Conservation (phyloP, 1,139 yeast genomes). For the Scheffersomyces segobiensis region DNA sequence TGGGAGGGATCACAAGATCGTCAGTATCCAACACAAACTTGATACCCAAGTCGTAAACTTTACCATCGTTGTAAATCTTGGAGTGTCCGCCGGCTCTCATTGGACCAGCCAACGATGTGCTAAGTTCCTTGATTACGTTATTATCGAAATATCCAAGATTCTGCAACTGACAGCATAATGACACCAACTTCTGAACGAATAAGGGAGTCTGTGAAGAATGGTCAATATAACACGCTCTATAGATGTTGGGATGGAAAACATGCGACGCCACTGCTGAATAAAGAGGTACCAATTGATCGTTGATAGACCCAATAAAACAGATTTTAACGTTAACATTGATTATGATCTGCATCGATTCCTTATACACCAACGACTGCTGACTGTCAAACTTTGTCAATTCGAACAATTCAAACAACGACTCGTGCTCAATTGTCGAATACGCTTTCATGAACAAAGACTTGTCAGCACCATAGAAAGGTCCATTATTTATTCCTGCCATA, state of each 20-base stretch:
- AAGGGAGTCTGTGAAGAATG: slow-evolving; percentile 50
- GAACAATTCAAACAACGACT: slow-evolving; percentile 79
- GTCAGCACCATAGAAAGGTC: slow-evolving; percentile 90
- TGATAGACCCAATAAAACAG: slow-evolving; percentile 80
- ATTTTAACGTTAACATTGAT: slow-evolving; percentile 73
- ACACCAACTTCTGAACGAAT: slow-evolving; percentile 47
- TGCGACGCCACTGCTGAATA: slow-evolving; percentile 86
- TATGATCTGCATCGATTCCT: slow-evolving; percentile 65
- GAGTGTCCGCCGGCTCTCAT: slow-evolving; percentile 96
- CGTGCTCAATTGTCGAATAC: slow-evolving; percentile 86
- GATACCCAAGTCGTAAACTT: slow-evolving; percentile 80
- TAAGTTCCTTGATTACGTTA: slow-evolving; percentile 77
- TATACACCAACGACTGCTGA: slow-evolving; percentile 66
- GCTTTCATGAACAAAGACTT: slow-evolving; percentile 83
- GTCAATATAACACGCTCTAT: slow-evolving; percentile 86
- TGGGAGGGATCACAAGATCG: slow-evolving; percentile 48
- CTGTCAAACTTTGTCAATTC: slow-evolving; percentile 81
- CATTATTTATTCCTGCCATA: slow-evolving; percentile 95
- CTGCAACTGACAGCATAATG: slow-evolving; percentile 51
- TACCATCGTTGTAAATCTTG: slow-evolving; percentile 78
- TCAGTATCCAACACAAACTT: slow-evolving; percentile 76
- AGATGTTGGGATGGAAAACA: slow-evolving; percentile 84
- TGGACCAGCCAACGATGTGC: slow-evolving; percentile 83
- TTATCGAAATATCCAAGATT: slow-evolving; percentile 73
- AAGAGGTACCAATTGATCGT: slow-evolving; percentile 90